Conservation (phyloP, 768 basidiomycete genomes). For the Lyophyllum decastes region DNA sequence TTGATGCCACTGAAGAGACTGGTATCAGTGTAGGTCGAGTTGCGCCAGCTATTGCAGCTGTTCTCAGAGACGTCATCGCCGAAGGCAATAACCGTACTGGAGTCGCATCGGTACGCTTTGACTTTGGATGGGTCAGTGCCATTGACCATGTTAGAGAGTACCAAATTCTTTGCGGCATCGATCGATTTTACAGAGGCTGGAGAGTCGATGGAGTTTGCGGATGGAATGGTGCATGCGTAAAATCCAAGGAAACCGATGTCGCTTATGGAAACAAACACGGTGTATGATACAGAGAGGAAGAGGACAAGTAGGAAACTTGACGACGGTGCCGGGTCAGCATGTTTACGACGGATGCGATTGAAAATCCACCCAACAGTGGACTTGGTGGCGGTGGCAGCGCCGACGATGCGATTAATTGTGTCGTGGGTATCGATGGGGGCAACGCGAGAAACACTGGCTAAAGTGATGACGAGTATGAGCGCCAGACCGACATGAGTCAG, state of each 20-base stretch:
- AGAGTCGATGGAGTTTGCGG: constrained; percentile 11
- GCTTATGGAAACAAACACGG: constrained; percentile 15
- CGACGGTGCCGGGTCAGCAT: constrained; percentile 18
- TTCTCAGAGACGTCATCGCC: constrained; percentile 12
- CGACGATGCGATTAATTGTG: constrained; percentile 20
- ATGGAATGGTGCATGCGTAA: constrained; percentile 15
- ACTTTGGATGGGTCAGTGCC: constrained; percentile 11
- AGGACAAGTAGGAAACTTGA: constrained; percentile 16
- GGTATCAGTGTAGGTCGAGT: constrained; percentile 22
- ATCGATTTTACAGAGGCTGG: constrained; percentile 18
- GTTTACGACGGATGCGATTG: constrained; percentile 14
- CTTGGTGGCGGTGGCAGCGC: constrained; percentile 15
- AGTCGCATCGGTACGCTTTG: constrained; percentile 13
- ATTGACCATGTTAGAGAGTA: constrained; percentile 10
- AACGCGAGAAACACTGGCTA: constrained; percentile 20
- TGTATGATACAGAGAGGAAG: constrained; percentile 15
- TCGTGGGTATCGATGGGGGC: constrained; percentile 25
- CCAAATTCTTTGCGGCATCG: constrained; percentile 12
- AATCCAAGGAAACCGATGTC: constrained; percentile 20
- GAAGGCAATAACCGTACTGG: constrained; percentile 2
- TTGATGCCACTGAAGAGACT: constrained; percentile 18
- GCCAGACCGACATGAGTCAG: constrained; percentile 19
- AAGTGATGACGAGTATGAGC: constrained; percentile 20
- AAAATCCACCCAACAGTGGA: constrained; percentile 21
- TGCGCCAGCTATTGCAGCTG: constrained; percentile 22